Percentiles rank a stretch among this genome's conserved stretches.
Evolutionary conservation across 257 asterid species (phyloP).

Genomic region (Solanum bukasovii): DNA sequence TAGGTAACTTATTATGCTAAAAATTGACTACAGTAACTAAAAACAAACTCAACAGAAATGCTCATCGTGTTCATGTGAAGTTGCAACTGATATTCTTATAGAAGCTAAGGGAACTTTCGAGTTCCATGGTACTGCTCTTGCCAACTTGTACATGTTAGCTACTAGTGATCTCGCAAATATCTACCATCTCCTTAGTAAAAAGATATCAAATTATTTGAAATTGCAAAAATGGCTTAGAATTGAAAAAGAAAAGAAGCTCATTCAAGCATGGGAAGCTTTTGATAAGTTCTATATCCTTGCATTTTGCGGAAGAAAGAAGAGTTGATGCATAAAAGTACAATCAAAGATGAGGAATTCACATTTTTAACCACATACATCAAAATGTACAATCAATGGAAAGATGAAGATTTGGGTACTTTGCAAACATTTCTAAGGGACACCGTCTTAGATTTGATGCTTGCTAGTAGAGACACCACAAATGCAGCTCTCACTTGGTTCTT

Average conservation of each 20-base stretch:
- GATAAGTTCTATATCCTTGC: not conserved
- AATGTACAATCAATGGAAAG: not conserved
- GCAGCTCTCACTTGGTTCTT: not conserved
- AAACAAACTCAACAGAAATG: not conserved
- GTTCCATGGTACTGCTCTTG: not conserved
- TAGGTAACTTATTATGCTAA: no score
- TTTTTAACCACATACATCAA: not conserved
- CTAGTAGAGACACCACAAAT: not conserved
- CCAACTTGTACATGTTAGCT: not conserved
- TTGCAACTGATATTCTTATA: not conserved
- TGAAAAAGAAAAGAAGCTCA: not conserved
- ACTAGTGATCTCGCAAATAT: not conserved
- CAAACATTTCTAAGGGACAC: not conserved
- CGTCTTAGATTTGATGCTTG: not conserved
- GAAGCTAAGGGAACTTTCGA: not conserved
- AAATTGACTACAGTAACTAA: no score
- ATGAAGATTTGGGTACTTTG: not conserved
- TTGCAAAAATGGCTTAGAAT: not conserved
- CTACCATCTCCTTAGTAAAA: not conserved
- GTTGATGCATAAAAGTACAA: not conserved
- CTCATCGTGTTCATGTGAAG: not conserved
- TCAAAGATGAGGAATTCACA: not conserved
- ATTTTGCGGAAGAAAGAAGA: not conserved
- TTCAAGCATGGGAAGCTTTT: not conserved
- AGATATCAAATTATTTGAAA: not conserved